Evolutionary conservation across 192 early-diverging fungal genomes (phyloP), one percentile per base, ranked within the genome.

Genomic region (Linderina pennispora): DNA sequence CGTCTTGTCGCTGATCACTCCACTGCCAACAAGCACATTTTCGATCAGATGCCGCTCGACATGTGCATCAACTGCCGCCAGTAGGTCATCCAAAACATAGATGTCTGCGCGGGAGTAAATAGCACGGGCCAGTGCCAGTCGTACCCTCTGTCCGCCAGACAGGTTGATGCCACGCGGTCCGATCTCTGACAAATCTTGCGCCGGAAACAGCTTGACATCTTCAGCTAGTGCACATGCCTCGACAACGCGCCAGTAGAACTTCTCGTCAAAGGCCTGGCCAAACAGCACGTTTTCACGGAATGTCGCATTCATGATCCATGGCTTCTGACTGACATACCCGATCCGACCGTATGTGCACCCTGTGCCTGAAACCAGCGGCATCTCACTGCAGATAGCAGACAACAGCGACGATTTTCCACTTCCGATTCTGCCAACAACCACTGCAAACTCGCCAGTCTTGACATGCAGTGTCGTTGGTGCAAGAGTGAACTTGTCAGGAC

Each of bases 341-440:
- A 70, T 62, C 8, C 60, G 53, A 1, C 90, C 90, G 28, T 79
- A 63, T 5, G 94, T 37, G 20, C 51, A 61, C 1, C 91, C 89
- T 6, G 74, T 58, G 5, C 90, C 91, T 16, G 47, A 47, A 2
- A 71, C 39, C 46, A 83, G 73, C 24, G 86, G 82, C 85, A 92
- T 95, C 64, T 98, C 93, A 9, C 87, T 77, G 48, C 90, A 88
- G 7, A 90, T 57, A 0, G 82, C 64, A 0, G 61, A 57, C 11
- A 90, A 54, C 45, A 91, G 65, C 39, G 75, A 79, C 16, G 65
- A 70, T 40, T 87, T 89, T 2, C 86, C 85, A 9, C 86, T 80
- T 16, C 90, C 90, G n/a, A 88, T 81, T 0, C 90, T 69, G 4
- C 92, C 92, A 23, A 92, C 86, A 2, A 95, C 73, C 17, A 83